phyloP scores from a whole-genome alignment of 202 grass and related monocot genomes.

The Alloteropsis angusta region DNA sequence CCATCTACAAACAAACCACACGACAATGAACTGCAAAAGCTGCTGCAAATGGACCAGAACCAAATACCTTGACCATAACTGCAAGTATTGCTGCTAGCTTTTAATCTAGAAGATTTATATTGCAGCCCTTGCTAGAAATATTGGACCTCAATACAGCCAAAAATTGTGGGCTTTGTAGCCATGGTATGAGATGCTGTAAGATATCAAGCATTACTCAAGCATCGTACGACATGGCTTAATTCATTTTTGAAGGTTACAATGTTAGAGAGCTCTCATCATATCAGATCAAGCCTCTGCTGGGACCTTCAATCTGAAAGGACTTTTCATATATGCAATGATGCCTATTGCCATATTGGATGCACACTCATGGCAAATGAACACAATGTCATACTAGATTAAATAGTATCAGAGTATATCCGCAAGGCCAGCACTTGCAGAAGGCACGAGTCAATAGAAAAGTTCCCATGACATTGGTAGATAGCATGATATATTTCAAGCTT shows the following conservation, averaged over 20 bases:
- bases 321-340: background rate
- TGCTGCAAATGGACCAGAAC: background rate
- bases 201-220: constrained; percentile 9
- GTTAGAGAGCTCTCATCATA: constrained; percentile 24
- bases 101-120: background rate
- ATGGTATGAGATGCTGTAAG: constrained; percentile 24
- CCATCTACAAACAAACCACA: background rate
- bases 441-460: background rate
- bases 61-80: background rate
- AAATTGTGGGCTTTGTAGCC: background rate
- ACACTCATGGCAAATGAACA: background rate
- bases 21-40: background rate
- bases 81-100: background rate
- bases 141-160: background rate
- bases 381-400: background rate
- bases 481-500: constrained; percentile 35
- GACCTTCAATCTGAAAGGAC: constrained; percentile 13
- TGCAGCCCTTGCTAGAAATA: background rate
- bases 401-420: background rate
- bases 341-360: background rate
- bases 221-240: constrained; percentile 26
- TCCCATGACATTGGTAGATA: constrained; percentile 17
- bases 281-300: constrained; percentile 32
- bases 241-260: constrained; percentile 18
- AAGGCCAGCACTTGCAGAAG: background rate